phyloP scores from a whole-genome alignment of 192 early-diverging fungal genomes.

The Entomortierella parvispora region DNA sequence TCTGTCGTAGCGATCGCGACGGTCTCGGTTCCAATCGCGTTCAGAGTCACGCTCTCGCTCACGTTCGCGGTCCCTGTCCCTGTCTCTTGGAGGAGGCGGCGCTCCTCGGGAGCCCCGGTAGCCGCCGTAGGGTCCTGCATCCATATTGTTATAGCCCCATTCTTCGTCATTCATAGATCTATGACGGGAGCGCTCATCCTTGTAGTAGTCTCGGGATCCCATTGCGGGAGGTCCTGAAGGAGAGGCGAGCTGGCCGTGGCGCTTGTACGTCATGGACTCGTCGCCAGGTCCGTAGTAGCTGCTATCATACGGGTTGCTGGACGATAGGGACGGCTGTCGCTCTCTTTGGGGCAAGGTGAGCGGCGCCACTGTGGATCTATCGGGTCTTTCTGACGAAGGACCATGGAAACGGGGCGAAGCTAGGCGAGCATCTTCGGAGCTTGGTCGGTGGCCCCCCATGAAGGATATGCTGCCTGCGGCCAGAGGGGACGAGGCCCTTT shows the following conservation, averaged over 20 bases:
- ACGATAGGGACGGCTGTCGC: slow-evolving; percentile 32
- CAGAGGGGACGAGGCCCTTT: slow-evolving; percentile 29
- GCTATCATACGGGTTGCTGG: background rate
- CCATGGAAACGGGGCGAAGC: slow-evolving; percentile 32
- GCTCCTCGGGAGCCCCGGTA: slow-evolving; percentile 40
- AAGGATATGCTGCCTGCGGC: background rate
- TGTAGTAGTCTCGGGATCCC: slow-evolving; percentile 33
- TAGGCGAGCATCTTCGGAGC: slow-evolving; percentile 10
- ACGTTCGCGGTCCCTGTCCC: slow-evolving; percentile 41
- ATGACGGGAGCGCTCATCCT: slow-evolving; percentile 40
- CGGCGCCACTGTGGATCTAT: background rate
- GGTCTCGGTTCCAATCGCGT: slow-evolving; percentile 23
- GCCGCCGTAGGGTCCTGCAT: slow-evolving; percentile 23
- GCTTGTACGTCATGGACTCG: slow-evolving; percentile 16
- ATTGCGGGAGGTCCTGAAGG: slow-evolving; percentile 23
- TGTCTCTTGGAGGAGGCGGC: slow-evolving; percentile 31
- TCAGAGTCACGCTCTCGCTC: slow-evolving; percentile 7
- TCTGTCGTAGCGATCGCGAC: slow-evolving; percentile 39
- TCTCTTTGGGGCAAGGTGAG: slow-evolving; percentile 31
- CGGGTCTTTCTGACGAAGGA: slow-evolving; percentile 18
- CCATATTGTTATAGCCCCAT: slow-evolving; percentile 34
- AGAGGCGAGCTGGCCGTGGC: slow-evolving; percentile 20
- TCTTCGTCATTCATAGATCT: slow-evolving; percentile 47
- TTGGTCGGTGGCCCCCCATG: background rate
- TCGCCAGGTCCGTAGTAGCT: slow-evolving; percentile 18